Conservation (phyloP, 2,329 filamentous ascomycete genomes). For the Dactylellina sp. region DNA sequence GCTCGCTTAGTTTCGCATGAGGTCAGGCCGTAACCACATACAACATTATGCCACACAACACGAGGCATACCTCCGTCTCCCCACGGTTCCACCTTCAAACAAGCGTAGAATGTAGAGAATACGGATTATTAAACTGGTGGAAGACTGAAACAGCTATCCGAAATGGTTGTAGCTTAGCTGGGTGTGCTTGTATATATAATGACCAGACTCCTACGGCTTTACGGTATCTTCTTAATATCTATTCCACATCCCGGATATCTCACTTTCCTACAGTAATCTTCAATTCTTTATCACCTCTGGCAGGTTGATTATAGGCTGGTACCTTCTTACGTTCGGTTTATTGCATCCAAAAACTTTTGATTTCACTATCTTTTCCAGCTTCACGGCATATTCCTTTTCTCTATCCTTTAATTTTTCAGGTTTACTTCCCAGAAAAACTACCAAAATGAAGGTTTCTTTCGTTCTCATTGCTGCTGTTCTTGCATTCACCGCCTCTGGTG, state of each 20-base stretch:
- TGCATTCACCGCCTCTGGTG: constrained; percentile 43
- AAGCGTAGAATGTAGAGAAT: background rate
- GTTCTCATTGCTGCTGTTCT: constrained; percentile 43
- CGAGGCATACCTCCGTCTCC: constrained; percentile 32
- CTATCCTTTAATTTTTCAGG: constrained; percentile 20
- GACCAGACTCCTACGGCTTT: constrained; percentile 1
- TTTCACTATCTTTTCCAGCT: constrained; percentile 28
- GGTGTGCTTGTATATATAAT: constrained; percentile 36
- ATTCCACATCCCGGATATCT: constrained; percentile 35
- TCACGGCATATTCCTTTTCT: constrained; percentile 28
- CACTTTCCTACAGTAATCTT: constrained; percentile 16
- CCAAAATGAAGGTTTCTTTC: constrained; percentile 51
- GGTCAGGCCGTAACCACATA: constrained; percentile 30
- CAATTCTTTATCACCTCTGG: constrained; percentile 51
- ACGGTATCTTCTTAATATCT: constrained; percentile 17
- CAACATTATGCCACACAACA: constrained; percentile 45
- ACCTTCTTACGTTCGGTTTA: constrained; percentile 1
- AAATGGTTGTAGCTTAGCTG: constrained; percentile 9
- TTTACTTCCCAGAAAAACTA: constrained; percentile 5
- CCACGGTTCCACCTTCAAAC: constrained; percentile 32
- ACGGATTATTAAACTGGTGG: background rate
- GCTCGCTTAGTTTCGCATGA: constrained; percentile 36
- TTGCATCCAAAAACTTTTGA: background rate
- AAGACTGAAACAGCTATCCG: background rate
- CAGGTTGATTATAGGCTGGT: constrained; percentile 53